phyloP scores from a whole-genome alignment of 352 stramenopile species.

The Globisporangium paroecandrum region DNA sequence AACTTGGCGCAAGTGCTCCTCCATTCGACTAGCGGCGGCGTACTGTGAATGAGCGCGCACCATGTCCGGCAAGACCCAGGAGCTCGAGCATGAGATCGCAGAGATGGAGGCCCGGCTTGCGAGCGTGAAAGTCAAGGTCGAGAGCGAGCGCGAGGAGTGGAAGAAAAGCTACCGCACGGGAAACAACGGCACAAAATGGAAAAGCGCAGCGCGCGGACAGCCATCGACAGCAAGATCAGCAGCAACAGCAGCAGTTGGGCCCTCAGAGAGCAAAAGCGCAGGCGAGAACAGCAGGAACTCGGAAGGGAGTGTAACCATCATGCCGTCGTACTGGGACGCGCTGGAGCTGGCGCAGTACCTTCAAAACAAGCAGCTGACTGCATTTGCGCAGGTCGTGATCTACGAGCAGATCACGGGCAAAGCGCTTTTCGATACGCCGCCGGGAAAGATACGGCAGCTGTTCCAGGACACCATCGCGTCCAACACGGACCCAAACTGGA shows the following conservation, averaged over 20 bases:
- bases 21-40: not conserved
- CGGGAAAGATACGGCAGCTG: slow-evolving; percentile 37
- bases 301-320: slow-evolving; percentile 21
- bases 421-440: slow-evolving; percentile 43
- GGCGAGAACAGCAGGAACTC: not conserved
- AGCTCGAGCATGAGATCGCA: slow-evolving; percentile 54
- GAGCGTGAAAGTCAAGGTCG: slow-evolving; percentile 48
- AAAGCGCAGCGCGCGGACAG: slow-evolving; percentile 27
- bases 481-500: slow-evolving; percentile 45
- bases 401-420: slow-evolving; percentile 64
- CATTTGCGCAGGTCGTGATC: slow-evolving; percentile 49
- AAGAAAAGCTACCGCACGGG: slow-evolving; percentile 42
- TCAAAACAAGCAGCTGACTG: slow-evolving; percentile 39
- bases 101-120: slow-evolving; percentile 61
- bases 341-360: slow-evolving; percentile 62
- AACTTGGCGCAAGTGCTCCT: not conserved
- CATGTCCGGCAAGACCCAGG: slow-evolving; percentile 40
- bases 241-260: not conserved
- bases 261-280: slow-evolving; percentile 1
- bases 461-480: slow-evolving; percentile 27
- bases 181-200: slow-evolving; percentile 64
- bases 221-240: slow-evolving; percentile 1
- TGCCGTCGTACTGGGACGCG: slow-evolving; percentile 53
- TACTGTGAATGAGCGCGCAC: not conserved
- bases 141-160: slow-evolving; percentile 53